Evolutionary conservation across 257 asterid genomes (phyloP).

Genomic region (Salvia hispanica): DNA sequence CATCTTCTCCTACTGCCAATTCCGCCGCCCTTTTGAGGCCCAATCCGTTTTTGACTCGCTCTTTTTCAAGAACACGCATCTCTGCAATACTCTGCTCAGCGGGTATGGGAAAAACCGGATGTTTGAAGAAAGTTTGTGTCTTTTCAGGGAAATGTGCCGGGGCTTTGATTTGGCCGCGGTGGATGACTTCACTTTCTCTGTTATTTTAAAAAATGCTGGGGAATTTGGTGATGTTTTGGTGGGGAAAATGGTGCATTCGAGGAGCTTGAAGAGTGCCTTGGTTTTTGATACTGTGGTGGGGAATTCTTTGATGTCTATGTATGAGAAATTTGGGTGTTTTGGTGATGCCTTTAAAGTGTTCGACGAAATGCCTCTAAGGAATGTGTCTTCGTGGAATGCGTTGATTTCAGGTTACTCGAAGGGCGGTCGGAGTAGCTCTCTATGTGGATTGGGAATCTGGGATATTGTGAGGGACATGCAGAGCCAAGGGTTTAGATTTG

Average conservation of each 20-base stretch:
- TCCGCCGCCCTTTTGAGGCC: slow-evolving; percentile 42
- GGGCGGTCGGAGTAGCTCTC: slow-evolving; percentile 14
- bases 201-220: slow-evolving; percentile 48
- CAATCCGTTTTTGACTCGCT: slow-evolving; percentile 44
- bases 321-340: slow-evolving; percentile 45
- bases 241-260: slow-evolving; percentile 55
- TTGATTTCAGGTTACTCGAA: slow-evolving; percentile 51
- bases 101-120: slow-evolving; percentile 53
- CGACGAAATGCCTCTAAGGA: slow-evolving; percentile 61
- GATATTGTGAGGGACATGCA: slow-evolving; percentile 55
- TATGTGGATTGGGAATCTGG: slow-evolving; percentile 36
- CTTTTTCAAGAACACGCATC: slow-evolving; percentile 42
- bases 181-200: slow-evolving; percentile 64
- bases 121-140: slow-evolving; percentile 40
- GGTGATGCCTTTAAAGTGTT: slow-evolving; percentile 53
- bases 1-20: slow-evolving; percentile 47
- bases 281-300: slow-evolving; percentile 61
- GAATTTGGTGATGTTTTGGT: slow-evolving; percentile 41
- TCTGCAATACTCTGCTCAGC: slow-evolving; percentile 61
- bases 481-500: slow-evolving; percentile 50
- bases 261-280: slow-evolving; percentile 46
- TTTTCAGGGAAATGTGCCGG: slow-evolving; percentile 53
- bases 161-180: slow-evolving; percentile 30
- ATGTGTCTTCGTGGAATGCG: slow-evolving; percentile 61
- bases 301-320: slow-evolving; percentile 64